Evolutionary conservation across 2,329 filamentous ascomycete genomes (phyloP).

Genomic region (Epichloe coenophiala): DNA sequence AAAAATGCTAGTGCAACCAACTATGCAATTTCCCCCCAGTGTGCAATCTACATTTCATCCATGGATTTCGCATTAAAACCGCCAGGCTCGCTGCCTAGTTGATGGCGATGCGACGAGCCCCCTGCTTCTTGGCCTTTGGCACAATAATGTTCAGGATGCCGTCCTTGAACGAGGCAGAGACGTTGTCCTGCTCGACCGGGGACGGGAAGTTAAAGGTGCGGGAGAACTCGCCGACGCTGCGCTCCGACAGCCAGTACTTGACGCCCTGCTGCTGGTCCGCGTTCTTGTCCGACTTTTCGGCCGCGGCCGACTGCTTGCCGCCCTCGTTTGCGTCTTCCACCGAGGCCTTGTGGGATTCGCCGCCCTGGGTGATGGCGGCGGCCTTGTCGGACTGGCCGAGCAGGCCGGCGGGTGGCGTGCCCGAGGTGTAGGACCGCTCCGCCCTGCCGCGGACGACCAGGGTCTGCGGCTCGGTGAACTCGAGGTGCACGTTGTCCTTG

Average conservation of each 20-base stretch:
- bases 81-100: constrained; percentile 7
- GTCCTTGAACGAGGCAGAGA: constrained; percentile 46
- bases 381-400: constrained; percentile 24
- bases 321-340: constrained; percentile 40
- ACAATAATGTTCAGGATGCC: constrained; percentile 47
- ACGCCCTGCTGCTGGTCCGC: constrained; percentile 13
- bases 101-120: constrained; percentile 11
- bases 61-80: neutral
- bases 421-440: constrained; percentile 42
- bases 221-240: constrained; percentile 48
- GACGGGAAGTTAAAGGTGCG: constrained; percentile 52
- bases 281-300: constrained; percentile 16
- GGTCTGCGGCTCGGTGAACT: constrained; percentile 60
- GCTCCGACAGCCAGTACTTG: constrained; percentile 56
- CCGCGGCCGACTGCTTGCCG: constrained; percentile 10
- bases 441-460: constrained; percentile 52
- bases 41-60: neutral
- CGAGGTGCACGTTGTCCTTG: constrained; percentile 57
- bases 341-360: constrained; percentile 33
- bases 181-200: constrained; percentile 43
- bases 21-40: neutral
- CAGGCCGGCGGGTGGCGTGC: constrained; percentile 29
- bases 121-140: constrained; percentile 27
- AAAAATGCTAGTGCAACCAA: neutral
- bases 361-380: constrained; percentile 24